These are phyloP conservation scores for Dryas alaskensis DNA, from an alignment of 306 rosid genomes.

Conservation along the genomic window DNA sequence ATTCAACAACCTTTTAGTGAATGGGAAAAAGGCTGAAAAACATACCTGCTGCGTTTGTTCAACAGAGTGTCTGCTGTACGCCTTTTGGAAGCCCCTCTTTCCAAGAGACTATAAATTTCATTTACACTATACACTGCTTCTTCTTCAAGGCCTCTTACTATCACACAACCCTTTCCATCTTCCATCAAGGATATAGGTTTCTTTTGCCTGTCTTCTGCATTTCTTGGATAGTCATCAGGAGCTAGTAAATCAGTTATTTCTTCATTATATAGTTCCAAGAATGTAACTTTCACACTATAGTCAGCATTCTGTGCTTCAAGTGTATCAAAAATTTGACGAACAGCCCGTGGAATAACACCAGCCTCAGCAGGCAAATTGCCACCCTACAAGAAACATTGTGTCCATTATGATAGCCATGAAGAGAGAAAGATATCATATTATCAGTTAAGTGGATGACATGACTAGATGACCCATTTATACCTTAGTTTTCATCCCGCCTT, in stretches of 20 bases:
- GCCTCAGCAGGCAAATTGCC: conserved; percentile 88
- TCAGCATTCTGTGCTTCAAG: conserved; percentile 86
- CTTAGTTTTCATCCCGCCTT: conserved; percentile 92
- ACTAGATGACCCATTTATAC: conserved; percentile 34
- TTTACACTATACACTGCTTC: conserved; percentile 75
- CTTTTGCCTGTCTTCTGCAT: conserved; percentile 66
- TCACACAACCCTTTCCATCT: conserved; percentile 91
- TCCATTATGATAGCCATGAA: neutral
- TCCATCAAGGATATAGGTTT: conserved; percentile 79
- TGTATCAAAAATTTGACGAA: conserved; percentile 85
- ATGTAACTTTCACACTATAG: conserved; percentile 86
- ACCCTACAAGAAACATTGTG: conserved; percentile 35
- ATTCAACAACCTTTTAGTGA: neutral
- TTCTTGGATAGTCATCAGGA: conserved; percentile 65
- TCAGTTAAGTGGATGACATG: neutral
- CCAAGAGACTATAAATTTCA: conserved; percentile 78
- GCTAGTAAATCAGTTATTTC: conserved; percentile 83
- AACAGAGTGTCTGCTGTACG: conserved; percentile 94
- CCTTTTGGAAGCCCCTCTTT: conserved; percentile 81
- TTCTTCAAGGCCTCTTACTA: conserved; percentile 92
- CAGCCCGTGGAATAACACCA: conserved; percentile 96
- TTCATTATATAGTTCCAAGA: conserved; percentile 91
- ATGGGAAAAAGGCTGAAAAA: neutral
- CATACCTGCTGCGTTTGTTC: conserved; percentile 88
- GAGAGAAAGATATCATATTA: neutral